Conservation (phyloP, 2,329 filamentous ascomycete species). For the Akanthomyces muscarius region DNA sequence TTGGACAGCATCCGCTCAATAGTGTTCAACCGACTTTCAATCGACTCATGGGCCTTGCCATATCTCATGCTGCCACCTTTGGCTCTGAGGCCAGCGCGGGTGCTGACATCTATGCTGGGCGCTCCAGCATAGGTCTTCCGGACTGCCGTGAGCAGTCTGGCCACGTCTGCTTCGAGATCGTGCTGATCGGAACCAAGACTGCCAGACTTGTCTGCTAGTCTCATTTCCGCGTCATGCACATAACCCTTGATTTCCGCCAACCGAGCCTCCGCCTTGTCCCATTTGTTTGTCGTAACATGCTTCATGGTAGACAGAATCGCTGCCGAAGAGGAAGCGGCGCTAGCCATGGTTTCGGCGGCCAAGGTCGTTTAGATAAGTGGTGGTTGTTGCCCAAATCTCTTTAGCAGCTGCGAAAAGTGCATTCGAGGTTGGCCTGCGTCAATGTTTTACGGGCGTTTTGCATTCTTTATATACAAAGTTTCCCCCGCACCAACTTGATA, state of each 20-base stretch:
- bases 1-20: constrained; percentile 17
- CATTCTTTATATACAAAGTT: neutral
- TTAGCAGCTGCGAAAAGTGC: neutral
- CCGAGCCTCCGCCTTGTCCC: constrained; percentile 14
- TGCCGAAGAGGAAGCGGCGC: constrained; percentile 6
- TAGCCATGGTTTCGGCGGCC: constrained; percentile 13
- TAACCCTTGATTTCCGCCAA: neutral
- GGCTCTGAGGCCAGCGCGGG: neutral
- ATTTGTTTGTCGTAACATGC: constrained; percentile 14
- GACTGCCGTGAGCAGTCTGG: neutral
- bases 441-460: neutral
- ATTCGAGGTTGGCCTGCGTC: neutral
- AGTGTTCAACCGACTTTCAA: constrained; percentile 1
- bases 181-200: neutral
- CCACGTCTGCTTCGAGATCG: constrained; percentile 12
- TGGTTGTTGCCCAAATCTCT: neutral
- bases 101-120: neutral
- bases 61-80: neutral
- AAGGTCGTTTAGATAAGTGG: neutral
- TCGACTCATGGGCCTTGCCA: neutral
- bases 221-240: neutral
- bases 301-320: constrained; percentile 16
- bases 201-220: neutral
- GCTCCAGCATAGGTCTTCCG: constrained; percentile 7
- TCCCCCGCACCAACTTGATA: no score